Evolutionary conservation across 2,329 filamentous ascomycete species (phyloP).

Genomic region (Ophiostoma sp.): DNA sequence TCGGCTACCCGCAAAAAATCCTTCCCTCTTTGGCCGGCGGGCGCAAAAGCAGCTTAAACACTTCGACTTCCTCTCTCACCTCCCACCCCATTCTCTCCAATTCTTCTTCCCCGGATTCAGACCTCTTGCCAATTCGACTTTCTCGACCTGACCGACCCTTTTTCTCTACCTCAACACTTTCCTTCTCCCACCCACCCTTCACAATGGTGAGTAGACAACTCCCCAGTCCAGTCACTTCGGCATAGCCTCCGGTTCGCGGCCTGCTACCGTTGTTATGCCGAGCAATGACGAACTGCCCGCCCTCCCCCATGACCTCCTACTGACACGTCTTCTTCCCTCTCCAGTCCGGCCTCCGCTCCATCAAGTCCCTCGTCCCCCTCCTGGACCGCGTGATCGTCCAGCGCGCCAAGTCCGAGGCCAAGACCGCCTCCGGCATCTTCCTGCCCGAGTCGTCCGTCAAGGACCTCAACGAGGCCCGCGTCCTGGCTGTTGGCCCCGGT

Average conservation of each 20-base stretch:
- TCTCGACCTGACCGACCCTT: slow-evolving; percentile 1
- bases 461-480: slow-evolving; percentile 97
- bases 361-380: slow-evolving; percentile 91
- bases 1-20: slow-evolving; percentile 28
- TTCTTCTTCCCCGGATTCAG: slow-evolving; percentile 3
- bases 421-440: slow-evolving; percentile 96
- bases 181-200: slow-evolving; percentile 4
- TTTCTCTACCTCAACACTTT: neutral
- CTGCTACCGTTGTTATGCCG: neutral
- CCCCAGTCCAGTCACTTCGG: neutral
- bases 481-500: slow-evolving; percentile 91
- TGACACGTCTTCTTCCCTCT: neutral
- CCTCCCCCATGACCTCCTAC: neutral
- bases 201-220: slow-evolving; percentile 33
- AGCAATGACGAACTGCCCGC: neutral
- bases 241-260: neutral
- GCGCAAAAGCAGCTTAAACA: slow-evolving; percentile 23
- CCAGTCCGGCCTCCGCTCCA: slow-evolving; percentile 77
- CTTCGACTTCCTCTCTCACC: slow-evolving; percentile 4
- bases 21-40: slow-evolving; percentile 17
- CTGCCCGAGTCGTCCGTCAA: slow-evolving; percentile 95
- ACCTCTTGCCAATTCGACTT: slow-evolving; percentile 6
- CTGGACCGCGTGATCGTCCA: slow-evolving; percentile 98
- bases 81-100: neutral
- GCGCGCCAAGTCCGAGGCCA: slow-evolving; percentile 94